These are phyloP conservation scores for Saururus chinensis DNA, from an alignment of 164 flowering plant species.

Conservation along the genomic window DNA sequence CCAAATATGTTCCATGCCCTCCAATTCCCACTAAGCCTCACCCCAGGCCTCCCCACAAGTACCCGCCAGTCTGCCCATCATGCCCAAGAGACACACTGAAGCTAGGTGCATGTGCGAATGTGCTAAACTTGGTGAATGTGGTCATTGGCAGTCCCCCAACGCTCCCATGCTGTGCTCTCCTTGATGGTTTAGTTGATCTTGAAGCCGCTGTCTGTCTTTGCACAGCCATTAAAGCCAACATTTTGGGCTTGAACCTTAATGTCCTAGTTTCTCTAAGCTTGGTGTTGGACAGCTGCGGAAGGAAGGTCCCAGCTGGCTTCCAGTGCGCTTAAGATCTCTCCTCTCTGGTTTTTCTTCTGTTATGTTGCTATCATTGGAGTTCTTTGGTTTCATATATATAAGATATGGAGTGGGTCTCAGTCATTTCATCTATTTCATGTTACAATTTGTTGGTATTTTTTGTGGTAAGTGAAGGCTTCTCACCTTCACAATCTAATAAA, in stretches of 20 bases:
- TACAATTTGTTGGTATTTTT: no score
- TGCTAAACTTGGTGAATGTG: slow-evolving; percentile 25
- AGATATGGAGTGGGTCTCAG: no score
- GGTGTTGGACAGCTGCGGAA: slow-evolving; percentile 33
- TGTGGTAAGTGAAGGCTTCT: no score
- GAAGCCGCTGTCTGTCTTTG: slow-evolving; percentile 57
- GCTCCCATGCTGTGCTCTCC: slow-evolving; percentile 38
- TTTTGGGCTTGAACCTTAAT: slow-evolving; percentile 39
- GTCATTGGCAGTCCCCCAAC: slow-evolving; percentile 28
- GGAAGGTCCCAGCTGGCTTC: slow-evolving; percentile 39
- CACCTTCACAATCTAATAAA: no score
- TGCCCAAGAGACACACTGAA: slow-evolving; percentile 54
- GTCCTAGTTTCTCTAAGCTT: slow-evolving; percentile 35
- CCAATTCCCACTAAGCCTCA: slow-evolving; percentile 13
- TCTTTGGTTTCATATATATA: no score
- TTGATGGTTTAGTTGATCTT: slow-evolving; percentile 37
- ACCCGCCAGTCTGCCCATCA: slow-evolving; percentile 11
- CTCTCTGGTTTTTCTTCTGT: no score
- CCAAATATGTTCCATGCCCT: slow-evolving; percentile 32
- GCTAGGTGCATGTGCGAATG: slow-evolving; percentile 44
- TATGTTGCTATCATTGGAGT: no score
- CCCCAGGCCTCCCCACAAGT: slow-evolving; percentile 9
- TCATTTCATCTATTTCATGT: no score
- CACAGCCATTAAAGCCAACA: slow-evolving; percentile 50
- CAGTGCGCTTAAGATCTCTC: slow-evolving; percentile 16